phyloP scores from a whole-genome alignment of 164 flowering plant genomes.

The Kingdonia uniflora region DNA sequence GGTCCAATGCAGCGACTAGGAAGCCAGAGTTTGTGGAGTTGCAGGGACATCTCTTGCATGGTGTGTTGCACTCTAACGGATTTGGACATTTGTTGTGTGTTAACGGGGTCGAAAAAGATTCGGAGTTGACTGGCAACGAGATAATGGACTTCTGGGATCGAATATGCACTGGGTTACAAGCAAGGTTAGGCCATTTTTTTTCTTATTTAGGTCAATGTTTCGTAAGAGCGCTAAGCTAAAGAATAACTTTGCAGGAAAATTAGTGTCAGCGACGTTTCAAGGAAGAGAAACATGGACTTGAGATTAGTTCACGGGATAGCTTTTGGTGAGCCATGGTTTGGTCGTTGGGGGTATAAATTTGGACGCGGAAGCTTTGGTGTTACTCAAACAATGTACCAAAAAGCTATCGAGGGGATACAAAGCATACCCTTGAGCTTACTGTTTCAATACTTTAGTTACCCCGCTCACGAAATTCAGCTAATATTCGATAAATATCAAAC shows the following conservation, averaged over 20 bases:
- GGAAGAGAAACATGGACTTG: constrained; percentile 72
- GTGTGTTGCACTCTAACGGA: constrained; percentile 85
- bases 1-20: constrained; percentile 3
- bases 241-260: constrained; percentile 43
- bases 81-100: constrained; percentile 79
- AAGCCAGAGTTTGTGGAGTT: constrained; percentile 34
- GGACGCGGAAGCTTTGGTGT: constrained; percentile 71
- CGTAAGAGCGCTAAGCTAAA: too few relatives aligned
- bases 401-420: constrained; percentile 61
- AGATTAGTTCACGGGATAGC: constrained; percentile 70
- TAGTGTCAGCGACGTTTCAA: constrained; percentile 56
- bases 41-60: constrained; percentile 69
- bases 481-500: constrained; percentile 53
- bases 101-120: constrained; percentile 65
- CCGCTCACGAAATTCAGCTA: constrained; percentile 25
- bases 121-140: constrained; percentile 53
- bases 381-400: constrained; percentile 45
- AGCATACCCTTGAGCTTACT: constrained; percentile 46
- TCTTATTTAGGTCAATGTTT: not conserved
- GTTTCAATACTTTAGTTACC: constrained; percentile 22
- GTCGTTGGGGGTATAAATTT: constrained; percentile 80
- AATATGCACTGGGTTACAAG: constrained; percentile 53
- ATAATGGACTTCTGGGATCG: constrained; percentile 92
- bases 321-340: constrained; percentile 73
- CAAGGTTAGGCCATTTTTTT: constrained; percentile 40